Evolutionary conservation across 495 filamentous ascomycete species (phyloP), one percentile per base, ranked within the genome.

Genomic region (Penicillium angulare): DNA sequence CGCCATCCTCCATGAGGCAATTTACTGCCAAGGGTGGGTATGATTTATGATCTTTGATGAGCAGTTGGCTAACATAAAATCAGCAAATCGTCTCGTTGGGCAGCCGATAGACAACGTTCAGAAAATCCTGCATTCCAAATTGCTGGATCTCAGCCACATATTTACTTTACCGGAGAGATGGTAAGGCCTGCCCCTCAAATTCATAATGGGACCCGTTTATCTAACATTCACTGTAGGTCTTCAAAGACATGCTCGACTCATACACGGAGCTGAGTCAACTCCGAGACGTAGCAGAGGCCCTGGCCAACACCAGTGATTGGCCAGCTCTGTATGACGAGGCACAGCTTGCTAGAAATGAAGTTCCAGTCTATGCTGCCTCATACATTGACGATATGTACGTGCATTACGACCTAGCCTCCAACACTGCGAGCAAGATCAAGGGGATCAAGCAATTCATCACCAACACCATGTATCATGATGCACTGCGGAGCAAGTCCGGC

Each of bases 371-470:
- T 56, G 85, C 89, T 5, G 88, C 88, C 0, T 84, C 79, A n/a
- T 97, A 85, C 50, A 60, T 89, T 1, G 88, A 97, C 48, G 92
- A 97, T 66, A 96, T 97, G 91, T 97, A 95, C 57, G 92, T 97
- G 24, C 85, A 92, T 54, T 88, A 79, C 53, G 84, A 85, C 20
- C 65, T 90, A 8, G 80, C 87, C 0, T 71, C 80, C 48, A 85
- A 83, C 53, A 93, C 92, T 21, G 90, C 88, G 10, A 65, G 71
- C 23, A 82, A 82, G 69, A 88, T 97, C 63, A 83, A 81, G 63
- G 85, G 84, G 0, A 86, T 80, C 56, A 90, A 91, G 71, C 85
- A 85, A 35, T 89, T 85, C 53, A 81, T 93, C 59, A 96, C 91
- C 49, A 97, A 95, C 63, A 72, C 74, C 15, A 78, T 95, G 77